Percentiles rank a stretch among this genome's conserved stretches.
Conservation (phyloP, 768 basidiomycete genomes). For the Boletus coccyginus region DNA sequence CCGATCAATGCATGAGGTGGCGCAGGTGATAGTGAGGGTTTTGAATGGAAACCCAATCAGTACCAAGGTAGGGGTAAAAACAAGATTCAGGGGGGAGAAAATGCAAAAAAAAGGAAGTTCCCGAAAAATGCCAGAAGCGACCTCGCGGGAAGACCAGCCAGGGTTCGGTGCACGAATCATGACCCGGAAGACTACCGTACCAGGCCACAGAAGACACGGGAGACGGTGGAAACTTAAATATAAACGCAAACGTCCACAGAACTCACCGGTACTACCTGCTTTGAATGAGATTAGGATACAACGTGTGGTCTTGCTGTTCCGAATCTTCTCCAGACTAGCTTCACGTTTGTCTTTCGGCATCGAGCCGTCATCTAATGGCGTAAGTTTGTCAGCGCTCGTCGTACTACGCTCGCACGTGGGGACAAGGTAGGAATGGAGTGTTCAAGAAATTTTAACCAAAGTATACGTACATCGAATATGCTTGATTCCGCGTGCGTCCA, state of each 20-base stretch:
- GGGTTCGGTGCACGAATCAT: not conserved
- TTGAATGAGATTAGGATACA: constrained; percentile 97
- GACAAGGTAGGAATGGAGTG: not conserved
- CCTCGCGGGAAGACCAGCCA: not conserved
- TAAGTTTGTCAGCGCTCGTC: constrained; percentile 4
- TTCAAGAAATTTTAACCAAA: not conserved
- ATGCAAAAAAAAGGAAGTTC: not conserved
- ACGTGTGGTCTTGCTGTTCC: constrained; percentile 49
- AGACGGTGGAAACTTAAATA: not conserved
- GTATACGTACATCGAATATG: constrained; percentile 80
- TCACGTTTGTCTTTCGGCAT: constrained; percentile 80
- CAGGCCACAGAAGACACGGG: not conserved
- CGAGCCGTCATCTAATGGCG: constrained; percentile 74
- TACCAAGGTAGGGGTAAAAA: not conserved
- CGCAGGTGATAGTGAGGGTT: not conserved
- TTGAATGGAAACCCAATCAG: constrained; percentile 13
- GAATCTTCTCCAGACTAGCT: constrained; percentile 70
- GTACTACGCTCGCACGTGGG: not conserved
- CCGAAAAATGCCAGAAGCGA: not conserved
- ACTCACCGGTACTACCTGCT: constrained; percentile 86
- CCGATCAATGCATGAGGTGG: not conserved
- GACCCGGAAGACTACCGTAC: no score
- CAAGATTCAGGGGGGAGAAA: not conserved
- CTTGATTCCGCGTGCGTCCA: constrained; percentile 61
- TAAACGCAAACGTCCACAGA: not conserved